A percentile compares a stretch with the other conserved stretches of the same genome.
These are phyloP conservation scores for Viscum album DNA, from an alignment of 177 flowering plant species.

Conservation along the genomic window DNA sequence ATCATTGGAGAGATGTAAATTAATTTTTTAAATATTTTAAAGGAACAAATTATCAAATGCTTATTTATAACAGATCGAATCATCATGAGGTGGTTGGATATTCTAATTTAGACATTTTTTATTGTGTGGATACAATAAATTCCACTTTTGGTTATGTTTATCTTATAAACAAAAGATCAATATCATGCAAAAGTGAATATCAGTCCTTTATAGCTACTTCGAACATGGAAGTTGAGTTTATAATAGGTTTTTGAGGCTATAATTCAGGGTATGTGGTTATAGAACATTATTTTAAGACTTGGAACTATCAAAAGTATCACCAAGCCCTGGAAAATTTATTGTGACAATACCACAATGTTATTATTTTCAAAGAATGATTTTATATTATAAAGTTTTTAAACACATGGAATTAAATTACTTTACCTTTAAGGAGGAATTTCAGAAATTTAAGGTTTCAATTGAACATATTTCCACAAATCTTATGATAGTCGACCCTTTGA, in stretches of 20 bases:
- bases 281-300: no score
- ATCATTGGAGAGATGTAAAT: background rate
- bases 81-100: background rate
- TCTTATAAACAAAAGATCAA: no score
- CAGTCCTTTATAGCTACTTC: no score
- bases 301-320: no score
- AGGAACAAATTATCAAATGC: background rate
- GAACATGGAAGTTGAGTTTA: no score
- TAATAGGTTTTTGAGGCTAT: no score
- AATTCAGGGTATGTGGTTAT: no score
- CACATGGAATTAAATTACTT: background rate
- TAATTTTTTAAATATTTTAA: background rate
- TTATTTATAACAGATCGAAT: background rate
- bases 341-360: no score
- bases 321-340: no score
- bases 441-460: background rate
- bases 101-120: background rate
- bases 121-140: background rate
- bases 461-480: background rate
- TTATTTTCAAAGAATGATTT: no score
- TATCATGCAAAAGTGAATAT: no score
- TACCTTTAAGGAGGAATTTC: background rate
- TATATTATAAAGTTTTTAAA: constrained; percentile 4
- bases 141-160: background rate
- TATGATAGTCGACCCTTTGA: background rate